These are phyloP conservation scores for Eucalyptus paniculata DNA, from an alignment of 345 rosid genomes.

Conservation along the genomic window DNA sequence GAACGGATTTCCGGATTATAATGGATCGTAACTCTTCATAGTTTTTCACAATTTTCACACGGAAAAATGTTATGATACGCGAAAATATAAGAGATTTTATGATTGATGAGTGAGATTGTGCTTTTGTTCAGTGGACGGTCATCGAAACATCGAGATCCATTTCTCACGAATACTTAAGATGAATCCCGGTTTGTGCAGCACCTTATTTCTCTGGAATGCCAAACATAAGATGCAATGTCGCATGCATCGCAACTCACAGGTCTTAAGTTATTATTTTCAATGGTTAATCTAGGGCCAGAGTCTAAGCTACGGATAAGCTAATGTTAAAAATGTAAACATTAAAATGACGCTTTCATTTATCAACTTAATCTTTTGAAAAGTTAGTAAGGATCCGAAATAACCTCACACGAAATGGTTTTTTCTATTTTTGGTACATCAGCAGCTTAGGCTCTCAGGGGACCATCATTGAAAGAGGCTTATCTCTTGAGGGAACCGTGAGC, in stretches of 20 bases:
- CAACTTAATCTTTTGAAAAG: not conserved
- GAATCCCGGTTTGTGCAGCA: not conserved
- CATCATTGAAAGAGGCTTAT: not conserved
- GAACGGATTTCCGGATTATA: not conserved
- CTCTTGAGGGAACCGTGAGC: not conserved
- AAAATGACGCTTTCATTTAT: not conserved
- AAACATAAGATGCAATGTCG: not conserved
- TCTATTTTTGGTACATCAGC: not conserved
- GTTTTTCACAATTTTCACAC: not conserved
- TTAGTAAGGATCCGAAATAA: too few species aligned
- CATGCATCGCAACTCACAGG: not conserved
- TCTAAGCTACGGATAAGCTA: not conserved
- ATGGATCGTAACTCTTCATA: not conserved
- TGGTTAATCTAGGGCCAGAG: not conserved
- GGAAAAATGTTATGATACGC: not conserved
- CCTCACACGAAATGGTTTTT: too few species aligned
- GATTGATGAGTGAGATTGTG: not conserved
- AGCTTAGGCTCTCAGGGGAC: not conserved
- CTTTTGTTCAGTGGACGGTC: not conserved
- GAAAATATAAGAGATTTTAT: not conserved
- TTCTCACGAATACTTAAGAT: not conserved
- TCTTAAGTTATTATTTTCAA: not conserved
- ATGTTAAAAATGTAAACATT: too few species aligned
- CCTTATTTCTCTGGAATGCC: too few species aligned
- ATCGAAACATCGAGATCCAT: not conserved